These are phyloP conservation scores for Passiflora organensis DNA, from an alignment of 345 rosid genomes.

Conservation along the genomic window DNA sequence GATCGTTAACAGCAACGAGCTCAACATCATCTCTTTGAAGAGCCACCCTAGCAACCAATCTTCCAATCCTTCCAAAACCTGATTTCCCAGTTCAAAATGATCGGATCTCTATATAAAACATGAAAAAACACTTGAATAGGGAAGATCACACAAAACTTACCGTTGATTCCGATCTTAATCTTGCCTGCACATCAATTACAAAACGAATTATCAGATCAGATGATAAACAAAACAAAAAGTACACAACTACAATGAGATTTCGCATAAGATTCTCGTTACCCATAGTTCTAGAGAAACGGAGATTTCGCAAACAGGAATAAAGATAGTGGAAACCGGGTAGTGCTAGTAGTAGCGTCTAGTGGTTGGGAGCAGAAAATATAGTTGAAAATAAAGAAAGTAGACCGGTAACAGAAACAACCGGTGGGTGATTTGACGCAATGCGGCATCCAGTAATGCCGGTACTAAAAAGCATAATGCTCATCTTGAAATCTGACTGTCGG, in stretches of 20 bases:
- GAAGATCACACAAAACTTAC: not conserved
- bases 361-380: not conserved
- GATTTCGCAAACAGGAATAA: not conserved
- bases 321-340: not conserved
- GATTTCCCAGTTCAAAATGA: not conserved
- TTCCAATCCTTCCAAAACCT: conserved; percentile 26
- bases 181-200: conserved; percentile 7
- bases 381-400: not conserved
- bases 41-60: conserved; percentile 22
- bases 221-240: not conserved
- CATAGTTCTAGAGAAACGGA: not conserved
- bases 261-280: conserved; percentile 10
- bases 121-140: not conserved
- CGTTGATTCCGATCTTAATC: conserved; percentile 24
- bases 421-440: not conserved
- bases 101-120: not conserved
- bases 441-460: not conserved
- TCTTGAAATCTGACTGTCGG: not conserved
- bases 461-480: not conserved
- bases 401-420: conserved; percentile 2
- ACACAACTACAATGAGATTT: not conserved
- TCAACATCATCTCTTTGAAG: conserved; percentile 22
- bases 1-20: conserved; percentile 23
- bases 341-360: not conserved
- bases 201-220: not conserved